Percentiles rank a stretch among this genome's conserved stretches.
phyloP scores from a whole-genome alignment of 169 alveolate species.

The Pseudocohnilembus persalinus region DNA sequence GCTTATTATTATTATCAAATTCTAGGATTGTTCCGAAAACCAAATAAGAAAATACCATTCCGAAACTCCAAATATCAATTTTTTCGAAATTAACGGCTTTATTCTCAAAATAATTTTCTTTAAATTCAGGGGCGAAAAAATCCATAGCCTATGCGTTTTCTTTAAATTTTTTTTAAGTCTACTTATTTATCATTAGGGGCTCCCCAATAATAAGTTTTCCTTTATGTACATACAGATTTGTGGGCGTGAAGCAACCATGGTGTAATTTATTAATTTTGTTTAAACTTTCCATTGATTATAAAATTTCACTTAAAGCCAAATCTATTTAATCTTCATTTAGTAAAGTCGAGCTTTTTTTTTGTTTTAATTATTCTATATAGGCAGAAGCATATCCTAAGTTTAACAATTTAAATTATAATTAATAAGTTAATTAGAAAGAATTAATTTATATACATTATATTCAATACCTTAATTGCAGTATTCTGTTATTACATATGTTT shows the following conservation, averaged over 20 bases:
- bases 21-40: conserved; percentile 4
- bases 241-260: conserved; percentile 4
- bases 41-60: conserved; percentile 9
- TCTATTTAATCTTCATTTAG: background rate
- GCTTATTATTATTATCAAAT: background rate
- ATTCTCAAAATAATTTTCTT: background rate
- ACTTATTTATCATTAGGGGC: conserved; percentile 9
- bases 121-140: conserved; percentile 19
- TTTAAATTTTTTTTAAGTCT: background rate
- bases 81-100: background rate
- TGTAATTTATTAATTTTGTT: no score
- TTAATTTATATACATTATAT: no score
- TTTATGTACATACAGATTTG: background rate
- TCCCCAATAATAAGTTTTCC: conserved; percentile 10
- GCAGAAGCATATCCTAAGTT: no score
- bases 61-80: conserved; percentile 22
- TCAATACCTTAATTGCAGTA: background rate
- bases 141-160: conserved; percentile 5
- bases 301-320: background rate
- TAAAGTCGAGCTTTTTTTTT: background rate
- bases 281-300: background rate
- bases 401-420: no score
- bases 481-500: background rate
- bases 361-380: background rate
- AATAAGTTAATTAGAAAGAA: no score